Evolutionary conservation across 805 yeast species (phyloP).

Genomic region (Soucietia sequanensis): DNA sequence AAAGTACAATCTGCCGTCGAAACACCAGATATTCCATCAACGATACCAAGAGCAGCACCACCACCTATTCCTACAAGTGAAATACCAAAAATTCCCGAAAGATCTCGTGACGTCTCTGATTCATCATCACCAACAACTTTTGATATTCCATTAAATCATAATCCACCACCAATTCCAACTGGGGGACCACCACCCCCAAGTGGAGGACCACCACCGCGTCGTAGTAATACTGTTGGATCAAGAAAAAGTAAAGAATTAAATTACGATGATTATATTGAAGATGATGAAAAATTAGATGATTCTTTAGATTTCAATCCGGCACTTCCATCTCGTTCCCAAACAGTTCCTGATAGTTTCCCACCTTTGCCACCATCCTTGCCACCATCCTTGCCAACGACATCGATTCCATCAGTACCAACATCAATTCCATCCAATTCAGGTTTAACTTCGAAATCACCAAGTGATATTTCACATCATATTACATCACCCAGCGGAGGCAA

Average conservation of each 20-base stretch:
- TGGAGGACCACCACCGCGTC: constrained; percentile 10
- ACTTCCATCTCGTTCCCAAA: constrained; percentile 10
- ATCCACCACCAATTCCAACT: constrained; percentile 17
- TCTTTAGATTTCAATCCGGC: constrained; percentile 23
- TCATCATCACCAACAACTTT: constrained; percentile 13
- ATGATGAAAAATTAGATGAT: constrained; percentile 1
- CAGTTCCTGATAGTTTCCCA: constrained; percentile 9
- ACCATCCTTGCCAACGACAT: constrained; percentile 5
- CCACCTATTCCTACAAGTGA: constrained; percentile 13
- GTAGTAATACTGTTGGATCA: constrained; percentile 7
- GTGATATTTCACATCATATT: too few species aligned
- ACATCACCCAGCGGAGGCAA: too few species aligned
- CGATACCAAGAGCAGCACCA: constrained; percentile 13
- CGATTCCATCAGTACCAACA: constrained; percentile 1
- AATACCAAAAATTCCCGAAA: constrained; percentile 8
- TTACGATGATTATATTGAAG: constrained; percentile 8
- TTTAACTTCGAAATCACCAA: too few species aligned
- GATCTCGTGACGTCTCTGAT: too few species aligned
- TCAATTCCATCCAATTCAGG: constrained; percentile 8
- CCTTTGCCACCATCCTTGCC: constrained; percentile 7
- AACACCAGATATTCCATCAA: constrained; percentile 8
- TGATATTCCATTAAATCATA: constrained; percentile 10
- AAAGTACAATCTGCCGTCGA: constrained; percentile 5
- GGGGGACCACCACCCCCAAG: constrained; percentile 9
- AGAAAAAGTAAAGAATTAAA: background rate